Evolutionary conservation across 495 filamentous ascomycete species (phyloP).

Genomic region (Penicillium canescens): DNA sequence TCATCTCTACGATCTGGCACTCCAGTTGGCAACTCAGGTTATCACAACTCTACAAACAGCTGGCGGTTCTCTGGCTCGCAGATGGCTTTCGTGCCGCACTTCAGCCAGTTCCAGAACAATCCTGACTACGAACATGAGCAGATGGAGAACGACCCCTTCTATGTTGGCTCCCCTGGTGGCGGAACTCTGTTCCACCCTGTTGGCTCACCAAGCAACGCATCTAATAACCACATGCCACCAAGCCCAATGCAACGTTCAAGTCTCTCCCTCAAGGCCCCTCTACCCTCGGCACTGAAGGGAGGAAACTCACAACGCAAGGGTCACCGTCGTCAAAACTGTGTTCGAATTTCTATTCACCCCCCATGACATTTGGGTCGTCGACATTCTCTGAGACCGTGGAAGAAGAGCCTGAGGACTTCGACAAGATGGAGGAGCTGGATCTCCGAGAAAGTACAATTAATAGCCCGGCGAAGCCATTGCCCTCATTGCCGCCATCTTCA

Average conservation of each 20-base stretch:
- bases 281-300: constrained; percentile 42
- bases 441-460: constrained; percentile 27
- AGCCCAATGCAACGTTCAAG: constrained; percentile 25
- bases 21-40: constrained; percentile 5
- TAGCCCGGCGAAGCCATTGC: constrained; percentile 6
- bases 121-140: constrained; percentile 25
- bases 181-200: constrained; percentile 19
- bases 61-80: constrained; percentile 21
- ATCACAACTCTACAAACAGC: constrained; percentile 4
- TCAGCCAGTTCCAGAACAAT: constrained; percentile 31
- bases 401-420: constrained; percentile 38
- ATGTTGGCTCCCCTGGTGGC: constrained; percentile 18
- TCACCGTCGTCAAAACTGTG: constrained; percentile 49
- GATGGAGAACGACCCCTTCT: constrained; percentile 34
- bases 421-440: constrained; percentile 30
- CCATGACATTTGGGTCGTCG: constrained; percentile 37
- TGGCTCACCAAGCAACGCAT: constrained; percentile 16
- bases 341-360: constrained; percentile 51
- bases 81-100: constrained; percentile 24
- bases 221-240: constrained; percentile 16
- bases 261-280: constrained; percentile 21
- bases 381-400: constrained; percentile 40
- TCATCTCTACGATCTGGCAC: constrained; percentile 20
- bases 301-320: constrained; percentile 39
- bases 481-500: constrained; percentile 15